These are phyloP conservation scores for Starmerella stellata DNA, from an alignment of 805 yeast genomes.

Conservation along the genomic window DNA sequence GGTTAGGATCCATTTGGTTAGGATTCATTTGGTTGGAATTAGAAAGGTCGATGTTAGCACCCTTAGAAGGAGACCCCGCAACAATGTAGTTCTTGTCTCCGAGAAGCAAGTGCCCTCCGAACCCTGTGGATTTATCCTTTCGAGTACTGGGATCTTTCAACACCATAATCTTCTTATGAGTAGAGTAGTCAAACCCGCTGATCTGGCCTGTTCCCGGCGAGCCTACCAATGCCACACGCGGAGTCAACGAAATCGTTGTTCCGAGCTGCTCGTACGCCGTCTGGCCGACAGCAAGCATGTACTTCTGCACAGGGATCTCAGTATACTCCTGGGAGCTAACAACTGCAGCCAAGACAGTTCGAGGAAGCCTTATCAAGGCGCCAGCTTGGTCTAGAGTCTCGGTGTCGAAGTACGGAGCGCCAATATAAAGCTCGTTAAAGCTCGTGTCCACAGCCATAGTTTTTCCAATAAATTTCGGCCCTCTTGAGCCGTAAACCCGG, in stretches of 20 bases:
- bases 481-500: conserved; percentile 25
- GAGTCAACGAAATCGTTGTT: conserved; percentile 20
- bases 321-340: not conserved
- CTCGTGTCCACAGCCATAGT: conserved; percentile 23
- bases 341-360: conserved; percentile 15
- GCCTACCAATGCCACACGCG: conserved; percentile 23
- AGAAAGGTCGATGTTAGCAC: too few relatives aligned
- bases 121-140: conserved; percentile 12
- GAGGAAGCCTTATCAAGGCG: conserved; percentile 23
- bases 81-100: conserved; percentile 20
- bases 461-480: conserved; percentile 30
- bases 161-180: conserved; percentile 10
- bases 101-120: conserved; percentile 19
- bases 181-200: conserved; percentile 22
- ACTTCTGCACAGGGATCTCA: not conserved
- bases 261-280: conserved; percentile 30
- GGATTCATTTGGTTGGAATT: too few relatives aligned
- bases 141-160: conserved; percentile 3
- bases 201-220: conserved; percentile 27
- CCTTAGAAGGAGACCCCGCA: conserved; percentile 19
- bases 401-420: conserved; percentile 30
- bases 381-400: conserved; percentile 24
- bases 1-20: too few relatives aligned
- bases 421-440: conserved; percentile 26
- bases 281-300: conserved; percentile 4